Conservation (phyloP, 495 filamentous ascomycete species). For the Pseudomonodictys pantanalensis region DNA sequence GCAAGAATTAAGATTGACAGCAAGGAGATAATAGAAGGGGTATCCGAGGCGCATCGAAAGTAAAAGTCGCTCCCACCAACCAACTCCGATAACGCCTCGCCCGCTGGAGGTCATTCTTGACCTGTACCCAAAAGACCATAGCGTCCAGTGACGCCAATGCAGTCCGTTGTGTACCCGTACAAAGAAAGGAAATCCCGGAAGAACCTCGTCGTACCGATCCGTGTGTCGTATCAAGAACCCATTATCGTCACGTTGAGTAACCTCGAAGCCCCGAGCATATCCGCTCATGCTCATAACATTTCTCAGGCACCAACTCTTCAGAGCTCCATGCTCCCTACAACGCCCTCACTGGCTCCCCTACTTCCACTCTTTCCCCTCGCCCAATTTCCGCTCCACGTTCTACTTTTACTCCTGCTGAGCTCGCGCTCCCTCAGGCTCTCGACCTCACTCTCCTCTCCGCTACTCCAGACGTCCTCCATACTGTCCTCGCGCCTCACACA, state of each 20-base stretch:
- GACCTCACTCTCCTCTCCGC: constrained; percentile 33
- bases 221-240: too few species aligned
- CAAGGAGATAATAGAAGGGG: constrained; percentile 12
- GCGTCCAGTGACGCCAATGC: too few species aligned
- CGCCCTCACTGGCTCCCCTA: constrained; percentile 6
- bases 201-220: too few species aligned
- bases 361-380: neutral
- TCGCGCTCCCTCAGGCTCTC: constrained; percentile 25
- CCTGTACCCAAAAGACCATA: neutral
- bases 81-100: constrained; percentile 19
- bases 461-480: constrained; percentile 7
- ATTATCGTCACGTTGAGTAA: too few species aligned
- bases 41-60: constrained; percentile 20
- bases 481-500: constrained; percentile 4
- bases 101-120: neutral
- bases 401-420: neutral
- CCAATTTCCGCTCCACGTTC: neutral
- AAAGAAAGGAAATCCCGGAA: too few species aligned
- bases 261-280: too few species aligned
- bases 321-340: neutral
- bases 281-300: too few species aligned
- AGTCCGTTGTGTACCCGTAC: too few species aligned
- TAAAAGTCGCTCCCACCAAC: constrained; percentile 29
- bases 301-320: neutral
- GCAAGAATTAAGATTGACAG: neutral